Evolutionary conservation across 192 early-diverging fungal species (phyloP).

Genomic region (Fimicolochytrium jonesii): DNA sequence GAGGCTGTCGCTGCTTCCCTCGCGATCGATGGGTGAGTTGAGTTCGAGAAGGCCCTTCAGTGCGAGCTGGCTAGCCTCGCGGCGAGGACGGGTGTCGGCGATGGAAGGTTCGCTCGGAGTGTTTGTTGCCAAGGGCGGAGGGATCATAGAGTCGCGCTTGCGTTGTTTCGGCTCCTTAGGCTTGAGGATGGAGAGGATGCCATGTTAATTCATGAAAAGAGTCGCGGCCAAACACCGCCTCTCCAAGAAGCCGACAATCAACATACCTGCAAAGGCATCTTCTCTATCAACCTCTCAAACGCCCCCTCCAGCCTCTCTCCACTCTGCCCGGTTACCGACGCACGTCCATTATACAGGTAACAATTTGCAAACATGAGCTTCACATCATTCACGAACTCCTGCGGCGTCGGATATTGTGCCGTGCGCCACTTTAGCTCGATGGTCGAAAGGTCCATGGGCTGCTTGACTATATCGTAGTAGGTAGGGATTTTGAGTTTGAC

Average conservation of each 20-base stretch:
- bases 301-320: constrained; percentile 30
- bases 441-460: constrained; percentile 81
- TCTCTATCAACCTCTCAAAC: constrained; percentile 40
- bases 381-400: constrained; percentile 41
- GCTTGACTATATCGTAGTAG: constrained; percentile 66
- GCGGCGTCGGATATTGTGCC: constrained; percentile 50
- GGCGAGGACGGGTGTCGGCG: not conserved
- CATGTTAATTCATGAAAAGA: constrained; percentile 8
- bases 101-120: too few species aligned
- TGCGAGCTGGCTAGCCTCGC: too few species aligned
- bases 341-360: constrained; percentile 46
- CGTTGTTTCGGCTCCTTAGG: too few species aligned
- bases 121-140: too few species aligned
- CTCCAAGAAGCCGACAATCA: too few species aligned
- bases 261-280: constrained; percentile 29
- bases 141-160: too few species aligned
- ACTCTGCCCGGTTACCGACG: constrained; percentile 31
- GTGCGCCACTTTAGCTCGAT: constrained; percentile 65
- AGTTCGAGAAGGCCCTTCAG: too few species aligned
- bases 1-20: too few species aligned
- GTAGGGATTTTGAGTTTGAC: constrained; percentile 61
- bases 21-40: too few species aligned
- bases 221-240: constrained; percentile 28
- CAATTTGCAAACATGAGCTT: constrained; percentile 53
- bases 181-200: not conserved